Conservation (phyloP, 257 asterid species). For the Capsicum baccatum region DNA sequence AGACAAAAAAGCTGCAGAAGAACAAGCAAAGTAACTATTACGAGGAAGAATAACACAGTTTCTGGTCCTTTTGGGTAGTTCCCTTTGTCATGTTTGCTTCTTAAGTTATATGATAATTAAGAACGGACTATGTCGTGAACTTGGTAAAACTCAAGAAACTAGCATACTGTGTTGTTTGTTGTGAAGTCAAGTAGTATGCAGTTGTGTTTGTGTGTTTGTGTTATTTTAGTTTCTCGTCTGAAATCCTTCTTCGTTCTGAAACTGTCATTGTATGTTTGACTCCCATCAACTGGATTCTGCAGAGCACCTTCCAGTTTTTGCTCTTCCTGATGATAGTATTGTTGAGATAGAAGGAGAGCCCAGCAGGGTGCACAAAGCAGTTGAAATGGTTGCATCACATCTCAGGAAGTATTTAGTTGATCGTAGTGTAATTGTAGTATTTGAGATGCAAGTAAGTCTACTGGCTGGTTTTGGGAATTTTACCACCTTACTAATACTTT, state of each 20-base stretch:
- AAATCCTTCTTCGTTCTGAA: not conserved
- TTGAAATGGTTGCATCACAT: slow-evolving; percentile 77
- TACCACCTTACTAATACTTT: not conserved
- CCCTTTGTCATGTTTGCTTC: slow-evolving; percentile 15
- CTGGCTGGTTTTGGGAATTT: slow-evolving; percentile 8
- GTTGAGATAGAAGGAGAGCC: slow-evolving; percentile 96
- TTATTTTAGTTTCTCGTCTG: not conserved
- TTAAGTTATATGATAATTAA: slow-evolving; percentile 13
- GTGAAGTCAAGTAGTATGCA: not conserved
- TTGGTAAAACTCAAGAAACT: not conserved
- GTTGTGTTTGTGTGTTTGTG: not conserved
- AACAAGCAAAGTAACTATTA: slow-evolving; percentile 13
- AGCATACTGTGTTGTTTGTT: not conserved
- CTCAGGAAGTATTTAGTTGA: slow-evolving; percentile 87
- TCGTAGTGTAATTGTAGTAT: slow-evolving; percentile 76
- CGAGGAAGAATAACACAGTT: not conserved
- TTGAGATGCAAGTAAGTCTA: slow-evolving; percentile 76
- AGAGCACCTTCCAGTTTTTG: slow-evolving; percentile 82
- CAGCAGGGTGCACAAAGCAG: slow-evolving; percentile 70
- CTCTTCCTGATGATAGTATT: slow-evolving; percentile 83
- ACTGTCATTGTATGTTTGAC: not conserved
- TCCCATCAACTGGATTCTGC: slow-evolving; percentile 38
- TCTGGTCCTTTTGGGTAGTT: slow-evolving; percentile 3
- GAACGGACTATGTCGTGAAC: not conserved
- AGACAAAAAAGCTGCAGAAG: not conserved